These are phyloP conservation scores for Starmerella cellae DNA, from an alignment of 805 yeast species.

Conservation along the genomic window DNA sequence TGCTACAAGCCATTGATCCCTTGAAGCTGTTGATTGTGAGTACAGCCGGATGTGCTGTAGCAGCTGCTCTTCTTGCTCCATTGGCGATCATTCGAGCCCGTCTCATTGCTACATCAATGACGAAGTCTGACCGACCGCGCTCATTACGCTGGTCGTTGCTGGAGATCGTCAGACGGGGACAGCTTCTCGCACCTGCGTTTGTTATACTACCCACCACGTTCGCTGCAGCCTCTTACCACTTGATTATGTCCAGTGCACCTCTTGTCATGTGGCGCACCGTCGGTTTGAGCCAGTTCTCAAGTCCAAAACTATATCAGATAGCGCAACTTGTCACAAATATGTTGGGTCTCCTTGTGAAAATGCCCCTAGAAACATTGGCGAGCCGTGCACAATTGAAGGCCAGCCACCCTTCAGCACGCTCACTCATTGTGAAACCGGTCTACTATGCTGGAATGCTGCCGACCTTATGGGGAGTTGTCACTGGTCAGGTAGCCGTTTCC, in stretches of 20 bases:
- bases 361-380: slow-evolving; percentile 79
- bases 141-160: slow-evolving; percentile 60
- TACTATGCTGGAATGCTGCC: slow-evolving; percentile 43
- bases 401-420: slow-evolving; percentile 31
- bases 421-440: slow-evolving; percentile 45
- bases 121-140: slow-evolving; percentile 32
- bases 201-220: slow-evolving; percentile 56
- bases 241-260: slow-evolving; percentile 56
- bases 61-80: slow-evolving; percentile 66
- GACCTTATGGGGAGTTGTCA: slow-evolving; percentile 38
- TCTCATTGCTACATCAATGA: slow-evolving; percentile 56
- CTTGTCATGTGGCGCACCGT: slow-evolving; percentile 44
- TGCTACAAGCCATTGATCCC: slow-evolving; percentile 65
- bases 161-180: slow-evolving; percentile 30
- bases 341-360: slow-evolving; percentile 54
- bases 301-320: slow-evolving; percentile 48
- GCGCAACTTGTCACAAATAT: slow-evolving; percentile 49
- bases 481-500: slow-evolving; percentile 34
- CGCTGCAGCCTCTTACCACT: slow-evolving; percentile 45
- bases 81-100: slow-evolving; percentile 68
- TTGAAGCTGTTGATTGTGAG: slow-evolving; percentile 52
- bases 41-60: slow-evolving; percentile 54
- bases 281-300: slow-evolving; percentile 52
- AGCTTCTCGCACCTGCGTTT: slow-evolving; percentile 42
- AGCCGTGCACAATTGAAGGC: slow-evolving; percentile 65